Evolutionary conservation across 371 early-diverging fungal genomes (phyloP), one percentile per base, ranked within the genome.

Genomic region (Mucor velutinosus): DNA sequence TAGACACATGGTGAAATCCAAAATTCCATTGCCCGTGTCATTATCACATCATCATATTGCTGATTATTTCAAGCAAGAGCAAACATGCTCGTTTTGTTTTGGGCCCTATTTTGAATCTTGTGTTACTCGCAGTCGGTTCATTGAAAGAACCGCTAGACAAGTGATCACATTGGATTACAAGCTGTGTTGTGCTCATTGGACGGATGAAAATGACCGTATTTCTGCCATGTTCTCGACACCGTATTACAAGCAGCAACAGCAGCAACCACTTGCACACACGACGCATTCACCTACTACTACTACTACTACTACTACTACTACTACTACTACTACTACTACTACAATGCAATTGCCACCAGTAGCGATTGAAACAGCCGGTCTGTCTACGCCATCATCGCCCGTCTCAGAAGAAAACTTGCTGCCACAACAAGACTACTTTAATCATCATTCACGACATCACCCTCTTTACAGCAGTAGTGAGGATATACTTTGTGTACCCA

Each of bases 51-150:
- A 62, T 33, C 78, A 86, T 32, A 61, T 94, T 21, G 84, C 88
- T 69, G 78, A 85, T 30, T 94, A 92, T 71, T 71, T 96, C n/a
- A 76, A 80, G 15, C 80, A 82, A 15, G 89, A 86, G 3, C 80
- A 89, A 53, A 74, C 76, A 21, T 97, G 98, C 77, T 82, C 93
- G 7, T 94, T 91, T 76, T 97, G 98, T 73, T 81, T 81, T 19
- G 96, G 95, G 0, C 96, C 98, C 8, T 93, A 87, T 66, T 94
- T 96, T 76, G 90, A 93, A n/a, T 76, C 80, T 0, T 88, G 64
- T 73, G 83, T 85, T 14, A 80, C 76, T 12, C 84, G 94, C 4
- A 81, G 86, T 32, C 79, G 90, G 45, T 78, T 90, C 23, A 83
- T 93, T 32, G 89, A 89, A 63, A 87, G 90, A 55, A 79, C 80